Base-by-base conservation (phyloP, 2,329 filamentous ascomycete genomes). In the Ambrosiella cleistominuta region DNA sequence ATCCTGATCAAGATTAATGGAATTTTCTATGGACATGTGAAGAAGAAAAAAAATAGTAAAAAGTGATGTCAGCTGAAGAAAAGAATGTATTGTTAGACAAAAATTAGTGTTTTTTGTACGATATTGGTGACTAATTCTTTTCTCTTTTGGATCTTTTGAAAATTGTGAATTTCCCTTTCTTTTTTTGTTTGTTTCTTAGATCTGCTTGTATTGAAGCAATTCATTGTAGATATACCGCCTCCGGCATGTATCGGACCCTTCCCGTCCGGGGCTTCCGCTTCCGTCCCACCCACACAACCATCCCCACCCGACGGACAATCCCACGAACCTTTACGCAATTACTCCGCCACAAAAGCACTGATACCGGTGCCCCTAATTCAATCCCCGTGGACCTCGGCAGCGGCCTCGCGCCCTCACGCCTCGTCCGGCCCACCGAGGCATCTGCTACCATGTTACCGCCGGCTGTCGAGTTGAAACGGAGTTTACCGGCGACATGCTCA, bases 401-500 rank as follows among this genome's bases (percentile, higher is more conserved):
- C 3, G 27, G 27, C 27, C 27, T 27, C 27, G 4, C 27, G n/a
- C 44, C 44, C 19, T 8, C 44, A 2, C n/a, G 19, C 13, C n/a
- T 17, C 44, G 11, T n/a, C 44, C 11, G 44, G 11, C 44, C n/a
- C 44, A 17, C 44, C 5, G 6, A 19, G n/a, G 13, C 44, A 13
- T 42, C 27, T 3, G 5, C 6, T 35, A 51, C n/a, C 13, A 11
- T 19, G 19, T 19, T 51, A n/a, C 47, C 47, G 27, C 17, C 17
- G 17, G 47, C 2, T 1, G 19, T 11, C 5, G 27, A 17, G 27
- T n/a, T 36, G 13, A 51, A 53, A n/a, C 57, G 61, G 36, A 57
- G 57, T 52, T 69, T 85, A 1, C 81, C 82, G 0, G 64, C 73
- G 9, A 78, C 77, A 62, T 86, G 82, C 63, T 73, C 74, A 11